A percentile compares a stretch with the other conserved stretches of the same genome.
phyloP scores from a whole-genome alignment of 1,284 basidiomycete genomes.

The Athelia psychrophila region DNA sequence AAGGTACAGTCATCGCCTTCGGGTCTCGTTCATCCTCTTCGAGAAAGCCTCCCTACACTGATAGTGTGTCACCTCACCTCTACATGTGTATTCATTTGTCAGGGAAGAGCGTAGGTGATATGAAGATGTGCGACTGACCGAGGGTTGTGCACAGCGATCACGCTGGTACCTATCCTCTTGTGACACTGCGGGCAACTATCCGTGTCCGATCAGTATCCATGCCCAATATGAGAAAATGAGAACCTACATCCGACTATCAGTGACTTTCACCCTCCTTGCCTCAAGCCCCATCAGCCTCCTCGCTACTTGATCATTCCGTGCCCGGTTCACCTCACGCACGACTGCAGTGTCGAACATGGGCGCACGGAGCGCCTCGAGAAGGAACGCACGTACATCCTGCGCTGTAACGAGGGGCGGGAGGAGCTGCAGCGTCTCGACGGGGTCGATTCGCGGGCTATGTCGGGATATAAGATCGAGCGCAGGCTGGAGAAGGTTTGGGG shows the following conservation, averaged over 20 bases:
- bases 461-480: slow-evolving; percentile 83
- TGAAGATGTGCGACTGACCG: slow-evolving; percentile 39
- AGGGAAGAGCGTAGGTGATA: slow-evolving; percentile 2
- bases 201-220: slow-evolving; percentile 5
- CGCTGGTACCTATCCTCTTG: slow-evolving; percentile 91
- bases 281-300: slow-evolving; percentile 74
- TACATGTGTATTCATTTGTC: slow-evolving; percentile 23
- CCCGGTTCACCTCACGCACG: slow-evolving; percentile 64
- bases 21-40: slow-evolving; percentile 45
- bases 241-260: slow-evolving; percentile 85
- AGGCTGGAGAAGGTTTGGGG: slow-evolving; percentile 62
- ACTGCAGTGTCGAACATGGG: slow-evolving; percentile 70
- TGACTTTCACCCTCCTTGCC: slow-evolving; percentile 83
- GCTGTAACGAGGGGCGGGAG: slow-evolving; percentile 87
- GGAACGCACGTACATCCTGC: slow-evolving; percentile 76
- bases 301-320: slow-evolving; percentile 72
- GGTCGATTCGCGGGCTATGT: slow-evolving; percentile 80
- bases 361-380: slow-evolving; percentile 69
- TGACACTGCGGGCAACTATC: slow-evolving; percentile 92
- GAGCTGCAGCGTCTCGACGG: slow-evolving; percentile 78
- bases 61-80: slow-evolving; percentile 93
- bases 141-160: slow-evolving; percentile 92
- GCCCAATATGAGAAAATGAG: neutral
- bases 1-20: slow-evolving; percentile 22
- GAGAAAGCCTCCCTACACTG: slow-evolving; percentile 87